A percentile compares a stretch with the other conserved stretches of the same genome.
phyloP scores from a whole-genome alignment of 495 filamentous ascomycete species.

The Platismatia glauca region DNA sequence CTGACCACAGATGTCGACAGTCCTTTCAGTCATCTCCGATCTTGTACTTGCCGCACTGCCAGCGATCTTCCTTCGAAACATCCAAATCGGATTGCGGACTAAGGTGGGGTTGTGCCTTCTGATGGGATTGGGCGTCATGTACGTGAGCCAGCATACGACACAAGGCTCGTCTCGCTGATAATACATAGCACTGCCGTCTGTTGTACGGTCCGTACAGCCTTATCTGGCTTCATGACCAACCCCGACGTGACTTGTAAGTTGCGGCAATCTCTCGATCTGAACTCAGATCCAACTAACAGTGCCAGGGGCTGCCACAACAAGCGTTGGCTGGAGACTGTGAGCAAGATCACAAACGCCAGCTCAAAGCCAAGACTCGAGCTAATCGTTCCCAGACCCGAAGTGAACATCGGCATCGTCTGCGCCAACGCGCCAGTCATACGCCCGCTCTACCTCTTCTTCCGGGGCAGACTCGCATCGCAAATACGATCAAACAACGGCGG shows the following conservation, averaged over 20 bases:
- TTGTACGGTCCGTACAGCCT: conserved; percentile 17
- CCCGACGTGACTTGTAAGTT: conserved; percentile 17
- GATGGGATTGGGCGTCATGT: conserved; percentile 35
- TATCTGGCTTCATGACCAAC: conserved; percentile 12
- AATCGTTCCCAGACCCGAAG: conserved; percentile 15
- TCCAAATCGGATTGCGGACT: conserved; percentile 24
- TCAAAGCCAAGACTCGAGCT: neutral
- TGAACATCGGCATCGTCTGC: conserved; percentile 24
- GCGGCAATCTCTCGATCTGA: neutral
- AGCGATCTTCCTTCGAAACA: conserved; percentile 28
- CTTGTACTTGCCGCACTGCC: conserved; percentile 32
- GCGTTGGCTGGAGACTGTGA: conserved; percentile 21
- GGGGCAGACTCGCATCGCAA: conserved; percentile 12
- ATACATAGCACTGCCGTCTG: conserved; percentile 17
- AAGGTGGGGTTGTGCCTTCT: conserved; percentile 31
- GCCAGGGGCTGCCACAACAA: conserved; percentile 13
- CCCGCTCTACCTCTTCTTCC: conserved; percentile 20
- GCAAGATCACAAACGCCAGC: neutral
- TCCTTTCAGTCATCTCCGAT: conserved; percentile 24
- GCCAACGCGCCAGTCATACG: conserved; percentile 22
- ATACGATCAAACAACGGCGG: neutral
- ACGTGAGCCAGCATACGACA: conserved; percentile 6
- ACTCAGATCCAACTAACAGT: neutral
- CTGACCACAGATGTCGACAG: conserved; percentile 3
- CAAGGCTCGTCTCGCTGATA: neutral